Base-by-base conservation (phyloP, 2,329 filamentous ascomycete species). In the Tolypocladium album region DNA sequence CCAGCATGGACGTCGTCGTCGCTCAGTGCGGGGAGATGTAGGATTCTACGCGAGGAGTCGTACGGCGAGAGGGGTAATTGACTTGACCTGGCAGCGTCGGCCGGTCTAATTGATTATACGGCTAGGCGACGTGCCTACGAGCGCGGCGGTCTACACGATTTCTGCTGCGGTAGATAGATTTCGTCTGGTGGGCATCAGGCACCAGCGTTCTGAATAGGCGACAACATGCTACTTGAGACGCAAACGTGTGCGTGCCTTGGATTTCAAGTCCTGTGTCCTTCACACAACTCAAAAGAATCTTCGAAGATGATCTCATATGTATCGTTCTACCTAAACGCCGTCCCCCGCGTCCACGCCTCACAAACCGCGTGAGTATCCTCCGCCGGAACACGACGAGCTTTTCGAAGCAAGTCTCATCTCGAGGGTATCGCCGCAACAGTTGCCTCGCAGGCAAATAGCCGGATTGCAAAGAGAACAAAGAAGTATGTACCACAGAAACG, bases 21-120 rank as follows among this genome's bases (percentile, higher is more conserved):
- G 80, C 86, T 12, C 87, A 95, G 77, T 97, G 93, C 70, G 94
- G 94, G 38, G 92, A 97, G 81, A 96, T 97, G 50, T 53, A 53
- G 50, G n/a, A 12, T 12, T n/a, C 40, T 13, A 38, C 13, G 36
- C 2, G 42, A 9, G 43, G n/a, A n/a, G 24, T 50, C 9, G 34
- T 36, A 6, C 9, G 34, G 34, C 8, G 34, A 36, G 34, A 36
- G 34, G 6, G 34, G 34, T 1, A 9, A 9, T 9, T 3, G 34
- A 36, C 34, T 36, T 36, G 34, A 7, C 7, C 4, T 36, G 34
- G 9, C 34, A 36, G 34, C 7, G 9, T 36, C 27, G 34, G 34
- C 34, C 9, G 34, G 7, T 11, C n/a, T 31, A 5, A 5, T 31
- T 31, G 34, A 15, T 20, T n/a, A 2, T 43, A 7, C 3, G 17